These are phyloP conservation scores for Parasitella parasitica DNA, from an alignment of 371 early-diverging fungal genomes.

Conservation along the genomic window DNA sequence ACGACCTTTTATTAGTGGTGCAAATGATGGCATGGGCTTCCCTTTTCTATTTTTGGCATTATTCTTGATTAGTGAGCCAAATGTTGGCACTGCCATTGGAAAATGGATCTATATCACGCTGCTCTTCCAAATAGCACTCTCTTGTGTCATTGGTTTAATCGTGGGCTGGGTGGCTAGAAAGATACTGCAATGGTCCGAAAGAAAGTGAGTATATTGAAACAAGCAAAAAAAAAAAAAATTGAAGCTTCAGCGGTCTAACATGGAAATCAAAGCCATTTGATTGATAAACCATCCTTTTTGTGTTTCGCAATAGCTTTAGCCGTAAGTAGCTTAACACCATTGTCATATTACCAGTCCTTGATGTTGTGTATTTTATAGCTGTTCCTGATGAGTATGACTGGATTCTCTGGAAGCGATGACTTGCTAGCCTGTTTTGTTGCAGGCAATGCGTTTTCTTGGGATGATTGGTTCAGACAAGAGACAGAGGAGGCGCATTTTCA, in stretches of 20 bases:
- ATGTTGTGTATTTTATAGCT: slow-evolving; percentile 36
- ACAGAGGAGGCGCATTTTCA: slow-evolving; percentile 86
- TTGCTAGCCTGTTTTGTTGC: slow-evolving; percentile 90
- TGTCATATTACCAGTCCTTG: background rate
- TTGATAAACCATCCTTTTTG: slow-evolving; percentile 92
- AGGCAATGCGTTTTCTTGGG: slow-evolving; percentile 91
- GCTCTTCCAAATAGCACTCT: slow-evolving; percentile 76
- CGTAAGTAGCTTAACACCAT: slow-evolving; percentile 37
- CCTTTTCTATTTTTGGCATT: slow-evolving; percentile 87
- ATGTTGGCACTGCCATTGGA: slow-evolving; percentile 65
- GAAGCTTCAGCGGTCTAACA: background rate
- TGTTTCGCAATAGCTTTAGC: slow-evolving; percentile 90
- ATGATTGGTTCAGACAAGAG: slow-evolving; percentile 88
- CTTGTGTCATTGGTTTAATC: slow-evolving; percentile 74
- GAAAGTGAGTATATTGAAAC: slow-evolving; percentile 41
- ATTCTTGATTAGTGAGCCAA: slow-evolving; percentile 62
- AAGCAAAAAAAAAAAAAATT: background rate
- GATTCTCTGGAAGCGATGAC: slow-evolving; percentile 84
- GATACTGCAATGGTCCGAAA: slow-evolving; percentile 74
- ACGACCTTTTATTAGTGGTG: slow-evolving; percentile 53
- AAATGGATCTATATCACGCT: slow-evolving; percentile 79
- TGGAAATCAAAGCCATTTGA: slow-evolving; percentile 54
- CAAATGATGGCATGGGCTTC: slow-evolving; percentile 86
- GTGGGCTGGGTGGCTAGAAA: slow-evolving; percentile 80
- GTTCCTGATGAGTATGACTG: slow-evolving; percentile 79